phyloP scores from a whole-genome alignment of 768 basidiomycete species.

The Clathrus columnatus region DNA sequence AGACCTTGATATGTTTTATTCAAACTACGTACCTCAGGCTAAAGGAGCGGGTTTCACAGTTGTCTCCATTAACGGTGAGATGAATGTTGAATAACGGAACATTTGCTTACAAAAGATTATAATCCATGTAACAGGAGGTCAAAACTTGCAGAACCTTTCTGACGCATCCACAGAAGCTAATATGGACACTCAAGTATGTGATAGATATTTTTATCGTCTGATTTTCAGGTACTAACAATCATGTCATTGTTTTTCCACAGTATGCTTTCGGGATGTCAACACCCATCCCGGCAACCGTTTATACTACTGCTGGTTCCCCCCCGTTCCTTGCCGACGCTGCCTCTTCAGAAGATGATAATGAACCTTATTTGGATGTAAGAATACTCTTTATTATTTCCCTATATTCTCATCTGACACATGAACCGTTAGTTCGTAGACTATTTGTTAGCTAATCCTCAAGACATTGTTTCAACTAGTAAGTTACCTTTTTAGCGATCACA shows the following conservation, averaged over 20 bases:
- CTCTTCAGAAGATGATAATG: slow-evolving; percentile 46
- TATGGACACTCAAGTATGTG: background rate
- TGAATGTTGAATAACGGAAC: background rate
- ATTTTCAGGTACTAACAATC: no score
- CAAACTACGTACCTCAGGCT: slow-evolving; percentile 40
- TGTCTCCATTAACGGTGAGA: slow-evolving; percentile 15
- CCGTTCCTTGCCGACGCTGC: slow-evolving; percentile 46
- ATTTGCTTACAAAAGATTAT: background rate
- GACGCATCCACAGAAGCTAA: slow-evolving; percentile 48
- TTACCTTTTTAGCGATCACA: no score
- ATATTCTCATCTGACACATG: background rate
- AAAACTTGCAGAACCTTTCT: slow-evolving; percentile 34
- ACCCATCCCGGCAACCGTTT: slow-evolving; percentile 55
- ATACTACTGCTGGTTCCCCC: slow-evolving; percentile 58
- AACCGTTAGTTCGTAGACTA: no score
- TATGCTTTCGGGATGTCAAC: slow-evolving; percentile 27
- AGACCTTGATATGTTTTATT: no score
- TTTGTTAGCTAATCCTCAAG: no score
- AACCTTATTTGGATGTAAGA: slow-evolving; percentile 57
- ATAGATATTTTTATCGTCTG: background rate
- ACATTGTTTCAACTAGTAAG: no score
- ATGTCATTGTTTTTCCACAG: slow-evolving; percentile 30
- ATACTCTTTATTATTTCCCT: slow-evolving; percentile 16
- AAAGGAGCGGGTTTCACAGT: slow-evolving; percentile 19
- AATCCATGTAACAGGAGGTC: slow-evolving; percentile 20